phyloP scores from a whole-genome alignment of 192 early-diverging fungal species.

The Coemansia aciculifera region DNA sequence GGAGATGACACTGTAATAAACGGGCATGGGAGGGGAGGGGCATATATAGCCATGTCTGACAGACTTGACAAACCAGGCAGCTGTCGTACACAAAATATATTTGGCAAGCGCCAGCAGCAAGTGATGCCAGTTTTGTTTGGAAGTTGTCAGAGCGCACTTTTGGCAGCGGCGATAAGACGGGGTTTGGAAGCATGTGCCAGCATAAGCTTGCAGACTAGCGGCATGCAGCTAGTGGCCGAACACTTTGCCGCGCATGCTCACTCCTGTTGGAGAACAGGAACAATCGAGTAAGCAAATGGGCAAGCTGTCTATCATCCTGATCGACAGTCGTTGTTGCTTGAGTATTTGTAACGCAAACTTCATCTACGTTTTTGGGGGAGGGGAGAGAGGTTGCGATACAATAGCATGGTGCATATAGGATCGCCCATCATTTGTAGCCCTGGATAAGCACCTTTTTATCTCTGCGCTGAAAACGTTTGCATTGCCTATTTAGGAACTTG shows the following conservation, averaged over 20 bases:
- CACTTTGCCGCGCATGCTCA: not conserved
- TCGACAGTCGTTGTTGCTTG: not conserved
- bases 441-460: not conserved
- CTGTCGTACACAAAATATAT: not conserved
- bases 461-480: not conserved
- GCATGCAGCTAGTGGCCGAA: not conserved
- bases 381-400: not conserved
- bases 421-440: not conserved
- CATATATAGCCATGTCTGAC: not conserved
- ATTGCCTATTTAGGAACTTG: not conserved
- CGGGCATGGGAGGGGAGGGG: not conserved
- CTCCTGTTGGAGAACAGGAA: not conserved
- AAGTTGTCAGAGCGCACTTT: not conserved
- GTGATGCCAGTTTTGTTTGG: not conserved
- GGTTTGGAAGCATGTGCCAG: not conserved
- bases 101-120: not conserved
- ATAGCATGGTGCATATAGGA: not conserved
- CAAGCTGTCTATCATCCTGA: not conserved
- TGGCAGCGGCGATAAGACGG: not conserved
- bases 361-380: not conserved
- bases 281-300: not conserved
- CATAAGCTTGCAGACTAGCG: not conserved
- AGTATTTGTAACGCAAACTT: slow-evolving; percentile 6
- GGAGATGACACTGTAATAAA: slow-evolving; percentile 1
- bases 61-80: not conserved